phyloP scores from a whole-genome alignment of 768 basidiomycete genomes.

The Ephemerocybe angulata region DNA sequence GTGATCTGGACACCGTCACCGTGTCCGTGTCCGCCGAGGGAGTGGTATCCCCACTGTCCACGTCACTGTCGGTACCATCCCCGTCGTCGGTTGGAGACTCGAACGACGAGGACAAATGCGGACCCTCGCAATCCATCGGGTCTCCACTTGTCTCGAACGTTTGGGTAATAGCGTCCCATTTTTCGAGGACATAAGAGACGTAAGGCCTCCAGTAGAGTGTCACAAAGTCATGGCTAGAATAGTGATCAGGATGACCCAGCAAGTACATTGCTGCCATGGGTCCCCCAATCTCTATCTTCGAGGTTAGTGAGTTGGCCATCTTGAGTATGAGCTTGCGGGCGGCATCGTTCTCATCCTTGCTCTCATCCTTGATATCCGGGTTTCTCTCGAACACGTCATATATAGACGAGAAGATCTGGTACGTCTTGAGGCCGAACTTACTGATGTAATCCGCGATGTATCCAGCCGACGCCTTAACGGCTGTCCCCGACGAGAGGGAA shows the following conservation, averaged over 20 bases:
- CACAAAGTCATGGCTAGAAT: conserved; percentile 24
- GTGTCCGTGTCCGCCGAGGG: neutral
- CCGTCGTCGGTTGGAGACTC: too few species aligned
- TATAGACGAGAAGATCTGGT: conserved; percentile 33
- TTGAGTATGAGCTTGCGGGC: neutral
- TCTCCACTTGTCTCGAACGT: neutral
- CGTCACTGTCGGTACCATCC: too few species aligned
- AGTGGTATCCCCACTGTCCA: neutral
- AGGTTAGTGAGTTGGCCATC: too few species aligned
- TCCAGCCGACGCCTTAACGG: conserved; percentile 34
- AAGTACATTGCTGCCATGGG: conserved; percentile 25
- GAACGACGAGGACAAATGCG: too few species aligned
- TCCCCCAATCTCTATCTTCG: too few species aligned
- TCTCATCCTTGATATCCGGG: conserved; percentile 18
- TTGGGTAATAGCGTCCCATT: neutral
- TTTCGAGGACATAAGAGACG: neutral
- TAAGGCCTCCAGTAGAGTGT: conserved; percentile 22
- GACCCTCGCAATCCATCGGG: too few species aligned
- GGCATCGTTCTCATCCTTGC: neutral
- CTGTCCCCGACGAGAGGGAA: conserved; percentile 35
- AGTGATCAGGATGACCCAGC: conserved; percentile 26
- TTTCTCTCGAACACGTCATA: conserved; percentile 23
- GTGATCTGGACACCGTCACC: too few species aligned
- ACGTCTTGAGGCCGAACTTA: conserved; percentile 35
- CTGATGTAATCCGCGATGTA: conserved; percentile 44